Base-by-base conservation (phyloP, 148 eudicot species). In the Fagopyrum tataricum region DNA sequence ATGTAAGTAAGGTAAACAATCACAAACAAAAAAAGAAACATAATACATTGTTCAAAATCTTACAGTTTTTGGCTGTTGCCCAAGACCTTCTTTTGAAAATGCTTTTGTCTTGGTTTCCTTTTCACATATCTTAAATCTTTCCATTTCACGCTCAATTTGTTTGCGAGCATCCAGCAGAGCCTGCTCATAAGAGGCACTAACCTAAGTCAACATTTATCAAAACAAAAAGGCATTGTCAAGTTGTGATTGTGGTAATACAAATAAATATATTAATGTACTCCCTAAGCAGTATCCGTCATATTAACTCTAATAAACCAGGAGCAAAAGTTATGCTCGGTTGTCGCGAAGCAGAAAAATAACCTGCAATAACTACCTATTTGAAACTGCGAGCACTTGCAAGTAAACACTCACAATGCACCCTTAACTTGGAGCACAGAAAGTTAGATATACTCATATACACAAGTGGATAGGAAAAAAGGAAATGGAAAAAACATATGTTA, bases 111-210 rank as follows among this genome's bases (percentile, higher is more conserved):
- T 96, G 40, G 99, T 90, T 84, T 96, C 99, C 78, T 96, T 96
- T 83, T 96, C 99, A 83, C 99, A 96, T 44, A 96, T 92, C 83
- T 96, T 96, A 77, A 96, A 96, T 75, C 97, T 82, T 83, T 96
- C 99, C 99, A 96, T 96, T 83, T 96, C 99, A 75, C 92, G 92
- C 80, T 96, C 99, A 44, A 96, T 96, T 23, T 66, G 91, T 87
- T 90, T 96, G 26, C 97, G 94, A 21, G 99, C 88, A 84, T 96
- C 97, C 88, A 90, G 80, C 80, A 96, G 84, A 81, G 97, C 92
- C 94, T 96, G 96, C 96, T 96, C 97, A 96, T 92, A 96, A 80
- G 95, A 90, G 81, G 99, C 99, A 92, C 99, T 96, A 86, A 96
- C 97, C 97, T 96, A 90, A 82, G 86, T 87, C 92, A 88, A 86